phyloP scores from a whole-genome alignment of 495 filamentous ascomycete species.

The Aspergillus coremiiformis region DNA sequence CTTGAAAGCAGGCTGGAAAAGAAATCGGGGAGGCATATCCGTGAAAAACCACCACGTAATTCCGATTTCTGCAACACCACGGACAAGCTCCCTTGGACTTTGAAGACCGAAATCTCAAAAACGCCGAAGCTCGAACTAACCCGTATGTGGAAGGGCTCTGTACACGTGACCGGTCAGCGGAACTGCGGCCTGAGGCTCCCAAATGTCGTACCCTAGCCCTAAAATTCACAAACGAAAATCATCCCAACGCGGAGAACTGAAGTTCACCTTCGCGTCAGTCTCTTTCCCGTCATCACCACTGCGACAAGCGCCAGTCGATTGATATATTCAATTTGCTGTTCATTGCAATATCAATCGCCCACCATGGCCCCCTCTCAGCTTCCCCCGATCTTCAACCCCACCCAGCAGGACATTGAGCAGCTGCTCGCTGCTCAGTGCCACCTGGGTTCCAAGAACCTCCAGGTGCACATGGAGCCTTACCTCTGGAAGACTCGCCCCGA shows the following conservation, averaged over 20 bases:
- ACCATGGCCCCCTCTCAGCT: conserved; percentile 93
- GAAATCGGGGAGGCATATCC: conserved; percentile 71
- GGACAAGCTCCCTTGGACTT: background rate
- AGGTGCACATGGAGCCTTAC: conserved; percentile 99
- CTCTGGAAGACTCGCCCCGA: conserved; percentile 98
- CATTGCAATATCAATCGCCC: conserved; percentile 48
- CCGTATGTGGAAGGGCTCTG: conserved; percentile 2
- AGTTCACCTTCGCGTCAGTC: conserved; percentile 31
- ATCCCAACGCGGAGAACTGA: conserved; percentile 23
- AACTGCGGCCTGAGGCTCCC: conserved; percentile 3
- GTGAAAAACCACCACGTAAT: background rate
- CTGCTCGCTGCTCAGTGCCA: conserved; percentile 93
- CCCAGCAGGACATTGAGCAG: conserved; percentile 93
- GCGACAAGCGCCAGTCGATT: conserved; percentile 47
- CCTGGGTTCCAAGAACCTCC: conserved; percentile 96
- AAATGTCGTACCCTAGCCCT: conserved; percentile 32
- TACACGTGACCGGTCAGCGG: conserved; percentile 14
- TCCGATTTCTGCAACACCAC: background rate
- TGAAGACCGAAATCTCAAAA: conserved; percentile 1
- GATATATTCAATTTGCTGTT: conserved; percentile 46
- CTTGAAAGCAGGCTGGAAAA: conserved; percentile 53
- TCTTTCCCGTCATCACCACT: conserved; percentile 32
- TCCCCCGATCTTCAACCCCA: conserved; percentile 81
- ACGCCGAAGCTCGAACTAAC: conserved; percentile 36
- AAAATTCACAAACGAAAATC: conserved; percentile 36